Base-by-base conservation (phyloP, 1,284 basidiomycete species). In the Ceratobasidium sp. region DNA sequence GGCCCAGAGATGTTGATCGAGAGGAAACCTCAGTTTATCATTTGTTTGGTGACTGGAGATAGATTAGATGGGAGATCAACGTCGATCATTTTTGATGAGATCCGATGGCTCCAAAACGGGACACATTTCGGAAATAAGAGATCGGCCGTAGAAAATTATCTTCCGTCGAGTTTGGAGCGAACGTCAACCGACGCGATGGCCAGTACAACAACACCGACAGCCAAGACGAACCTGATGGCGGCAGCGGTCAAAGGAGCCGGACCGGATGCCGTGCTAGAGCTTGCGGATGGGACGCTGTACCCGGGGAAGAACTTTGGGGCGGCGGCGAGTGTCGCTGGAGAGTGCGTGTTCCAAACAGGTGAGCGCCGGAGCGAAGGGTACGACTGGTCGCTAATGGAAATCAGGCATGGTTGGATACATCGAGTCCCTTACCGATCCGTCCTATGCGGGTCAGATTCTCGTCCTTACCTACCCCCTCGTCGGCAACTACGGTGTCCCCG, bases 271-370 rank as follows among this genome's bases (percentile, higher is more conserved):
- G 90, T 99, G 62, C 87, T 99, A 75, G 96, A 99, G 84, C 88
- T 99, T 74, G 90, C 90, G 66, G 97, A 99, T 84, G 97, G 97
- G 15, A 90, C 94, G 76, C 91, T 94, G 0, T 95, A 91, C 80
- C 87, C 91, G 74, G 98, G 98, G 62, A 92, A 95, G 82, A 95
- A 93, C 82, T 99, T 99, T 81, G 98, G 98, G 80, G 96, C 96
- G 2, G 87, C 94, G 80, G 97, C 96, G 86, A 97, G 94, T 83
- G 87, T 98, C 65, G 89, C 96, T 24, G 98, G 98, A 80, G 98
- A 99, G 89, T 99, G 97, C 83, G 98, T 99, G 81, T 99, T 99
- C 86, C 97, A 99, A 86, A 99, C 98, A 72, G 97, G 97, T 98
- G 81, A 84, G 93, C 83, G 15, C 24, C n/a, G 22, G 2, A 54